phyloP scores from a whole-genome alignment of 1,284 basidiomycete species.

The Schizophyllum commune region DNA sequence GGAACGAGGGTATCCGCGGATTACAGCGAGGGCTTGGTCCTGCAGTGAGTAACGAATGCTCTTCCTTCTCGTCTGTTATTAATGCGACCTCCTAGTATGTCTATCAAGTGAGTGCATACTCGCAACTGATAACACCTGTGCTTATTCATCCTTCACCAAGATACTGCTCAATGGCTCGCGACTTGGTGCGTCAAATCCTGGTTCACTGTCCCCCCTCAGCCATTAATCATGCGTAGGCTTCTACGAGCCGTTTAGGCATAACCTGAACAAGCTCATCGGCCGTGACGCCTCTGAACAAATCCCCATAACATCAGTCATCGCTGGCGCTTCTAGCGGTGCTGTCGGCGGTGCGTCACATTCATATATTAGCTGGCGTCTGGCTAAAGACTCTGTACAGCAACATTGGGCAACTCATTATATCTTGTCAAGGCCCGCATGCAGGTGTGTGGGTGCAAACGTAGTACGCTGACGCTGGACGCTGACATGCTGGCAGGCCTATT shows the following conservation, averaged over 20 bases:
- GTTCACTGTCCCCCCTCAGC: not conserved
- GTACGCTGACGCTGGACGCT: not conserved
- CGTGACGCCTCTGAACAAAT: constrained; percentile 57
- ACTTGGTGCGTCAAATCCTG: constrained; percentile 51
- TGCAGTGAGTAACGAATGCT: constrained; percentile 55
- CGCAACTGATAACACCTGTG: constrained; percentile 4
- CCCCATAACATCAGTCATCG: constrained; percentile 68
- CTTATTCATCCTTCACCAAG: constrained; percentile 29
- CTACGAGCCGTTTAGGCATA: constrained; percentile 86
- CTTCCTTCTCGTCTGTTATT: constrained; percentile 5
- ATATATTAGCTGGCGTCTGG: not conserved
- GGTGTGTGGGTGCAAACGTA: constrained; percentile 31
- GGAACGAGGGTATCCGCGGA: constrained; percentile 85
- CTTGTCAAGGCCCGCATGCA: constrained; percentile 97
- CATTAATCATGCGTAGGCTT: constrained; percentile 53
- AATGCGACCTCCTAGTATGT: constrained; percentile 54
- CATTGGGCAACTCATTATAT: constrained; percentile 91
- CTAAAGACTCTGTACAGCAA: constrained; percentile 42
- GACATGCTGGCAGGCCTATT: constrained; percentile 60
- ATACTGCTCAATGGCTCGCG: constrained; percentile 92
- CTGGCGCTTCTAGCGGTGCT: constrained; percentile 85
- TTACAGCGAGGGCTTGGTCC: constrained; percentile 87
- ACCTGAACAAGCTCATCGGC: constrained; percentile 67
- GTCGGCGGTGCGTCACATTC: constrained; percentile 66
- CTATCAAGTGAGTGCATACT: constrained; percentile 66